Percentiles rank a stretch among this genome's conserved stretches.
These are phyloP conservation scores for Aspergillus caelatus DNA, from an alignment of 2,329 filamentous ascomycete genomes.

Conservation along the genomic window DNA sequence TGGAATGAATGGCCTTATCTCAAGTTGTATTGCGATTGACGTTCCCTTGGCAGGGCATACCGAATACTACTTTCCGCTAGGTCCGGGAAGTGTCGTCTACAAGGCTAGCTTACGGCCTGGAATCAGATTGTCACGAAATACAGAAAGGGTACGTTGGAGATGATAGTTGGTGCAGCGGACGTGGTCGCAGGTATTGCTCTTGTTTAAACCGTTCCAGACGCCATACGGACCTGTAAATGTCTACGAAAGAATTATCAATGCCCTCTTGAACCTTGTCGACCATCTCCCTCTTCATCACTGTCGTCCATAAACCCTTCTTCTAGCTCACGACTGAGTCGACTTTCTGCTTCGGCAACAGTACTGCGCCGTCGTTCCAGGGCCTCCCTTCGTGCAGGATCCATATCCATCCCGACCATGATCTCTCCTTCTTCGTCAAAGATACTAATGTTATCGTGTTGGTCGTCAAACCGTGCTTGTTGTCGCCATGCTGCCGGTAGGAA, in stretches of 20 bases:
- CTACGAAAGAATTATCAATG: slow-evolving; percentile 18
- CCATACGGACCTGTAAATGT: slow-evolving; percentile 4
- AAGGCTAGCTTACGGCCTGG: background rate
- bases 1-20: background rate
- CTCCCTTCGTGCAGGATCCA: slow-evolving; percentile 52
- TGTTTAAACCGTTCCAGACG: slow-evolving; percentile 8
- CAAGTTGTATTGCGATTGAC: no score
- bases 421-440: slow-evolving; percentile 70
- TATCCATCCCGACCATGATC: slow-evolving; percentile 54
- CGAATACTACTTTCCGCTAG: background rate
- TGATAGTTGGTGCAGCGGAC: background rate
- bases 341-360: slow-evolving; percentile 42
- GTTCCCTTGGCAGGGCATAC: background rate
- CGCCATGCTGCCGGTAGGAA: slow-evolving; percentile 49
- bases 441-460: slow-evolving; percentile 58
- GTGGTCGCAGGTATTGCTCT: background rate
- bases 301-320: slow-evolving; percentile 76
- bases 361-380: slow-evolving; percentile 48
- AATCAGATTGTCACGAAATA: background rate
- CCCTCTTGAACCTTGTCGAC: slow-evolving; percentile 31
- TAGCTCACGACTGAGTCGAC: slow-evolving; percentile 75
- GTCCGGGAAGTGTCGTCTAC: background rate
- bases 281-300: slow-evolving; percentile 61
- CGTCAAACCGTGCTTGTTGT: slow-evolving; percentile 44
- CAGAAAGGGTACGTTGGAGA: background rate